Evolutionary conservation across 306 rosid species (phyloP).

Genomic region (Trifolium dubium): DNA sequence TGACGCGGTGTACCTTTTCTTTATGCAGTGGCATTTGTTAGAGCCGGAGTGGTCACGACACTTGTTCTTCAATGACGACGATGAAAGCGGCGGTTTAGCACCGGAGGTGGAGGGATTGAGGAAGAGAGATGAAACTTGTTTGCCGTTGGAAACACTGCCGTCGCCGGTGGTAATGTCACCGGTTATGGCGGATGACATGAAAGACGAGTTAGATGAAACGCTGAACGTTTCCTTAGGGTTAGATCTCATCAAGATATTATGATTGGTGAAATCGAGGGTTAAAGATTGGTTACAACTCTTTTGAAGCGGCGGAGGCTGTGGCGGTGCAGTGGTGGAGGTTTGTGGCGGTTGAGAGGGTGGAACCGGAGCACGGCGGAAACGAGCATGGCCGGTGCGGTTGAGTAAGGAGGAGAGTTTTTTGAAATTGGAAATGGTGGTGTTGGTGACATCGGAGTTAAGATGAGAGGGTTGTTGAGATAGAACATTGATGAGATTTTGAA

Average conservation of each 20-base stretch:
- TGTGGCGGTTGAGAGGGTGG: not conserved
- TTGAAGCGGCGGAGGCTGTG: not conserved
- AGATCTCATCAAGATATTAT: slow-evolving; percentile 48
- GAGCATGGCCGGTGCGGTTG: slow-evolving; percentile 87
- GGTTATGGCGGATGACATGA: slow-evolving; percentile 84
- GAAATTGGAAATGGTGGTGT: slow-evolving; percentile 69
- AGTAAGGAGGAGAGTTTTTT: slow-evolving; percentile 62
- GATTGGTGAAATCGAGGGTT: slow-evolving; percentile 70
- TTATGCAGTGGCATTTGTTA: slow-evolving; percentile 80
- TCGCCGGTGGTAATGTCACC: slow-evolving; percentile 68
- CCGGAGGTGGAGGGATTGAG: slow-evolving; percentile 48
- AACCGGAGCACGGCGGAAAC: slow-evolving; percentile 80
- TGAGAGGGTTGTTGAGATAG: slow-evolving; percentile 59
- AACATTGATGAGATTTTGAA: slow-evolving; percentile 59
- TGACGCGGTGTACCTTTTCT: slow-evolving; percentile 65
- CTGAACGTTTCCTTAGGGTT: slow-evolving; percentile 68
- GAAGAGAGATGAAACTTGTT: slow-evolving; percentile 60
- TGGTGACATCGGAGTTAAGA: slow-evolving; percentile 63
- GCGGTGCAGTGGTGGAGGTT: not conserved
- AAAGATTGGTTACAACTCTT: not conserved
- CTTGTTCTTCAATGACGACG: slow-evolving; percentile 58
- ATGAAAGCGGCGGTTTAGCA: slow-evolving; percentile 66
- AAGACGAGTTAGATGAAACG: slow-evolving; percentile 61
- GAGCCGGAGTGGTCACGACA: slow-evolving; percentile 70
- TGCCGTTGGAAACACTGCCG: slow-evolving; percentile 81